A percentile compares a stretch with the other conserved stretches of the same genome.
phyloP scores from a whole-genome alignment of 2,329 filamentous ascomycete genomes.

The Chaetoscypha palmicola region DNA sequence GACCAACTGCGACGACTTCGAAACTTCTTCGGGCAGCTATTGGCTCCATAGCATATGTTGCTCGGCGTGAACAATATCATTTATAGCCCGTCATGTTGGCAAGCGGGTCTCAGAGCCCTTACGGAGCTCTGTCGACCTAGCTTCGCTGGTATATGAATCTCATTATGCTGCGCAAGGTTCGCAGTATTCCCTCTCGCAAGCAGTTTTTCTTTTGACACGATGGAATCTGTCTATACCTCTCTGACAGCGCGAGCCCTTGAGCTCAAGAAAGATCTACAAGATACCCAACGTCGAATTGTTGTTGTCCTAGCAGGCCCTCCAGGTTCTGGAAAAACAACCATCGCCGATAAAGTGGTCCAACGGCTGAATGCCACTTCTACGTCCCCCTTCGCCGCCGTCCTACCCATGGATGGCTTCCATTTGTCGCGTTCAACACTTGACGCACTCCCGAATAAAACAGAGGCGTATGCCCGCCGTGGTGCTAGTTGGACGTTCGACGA shows the following conservation, averaged over 20 bases:
- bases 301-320: constrained; percentile 31
- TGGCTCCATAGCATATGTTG: too few relatives aligned
- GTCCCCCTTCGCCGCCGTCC: constrained; percentile 55
- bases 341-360: constrained; percentile 59
- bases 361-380: constrained; percentile 54
- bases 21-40: too few relatives aligned
- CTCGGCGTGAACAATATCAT: too few relatives aligned
- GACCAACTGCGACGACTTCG: too few relatives aligned
- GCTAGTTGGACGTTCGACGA: constrained; percentile 94
- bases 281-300: constrained; percentile 21
- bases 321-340: constrained; percentile 61
- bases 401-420: constrained; percentile 95
- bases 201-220: neutral
- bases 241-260: constrained; percentile 14
- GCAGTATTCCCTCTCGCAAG: neutral
- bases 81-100: neutral
- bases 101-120: neutral
- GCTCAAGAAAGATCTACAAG: constrained; percentile 9
- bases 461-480: constrained; percentile 72
- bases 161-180: neutral
- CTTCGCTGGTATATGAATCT: neutral
- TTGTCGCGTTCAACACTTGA: constrained; percentile 73
- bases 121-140: constrained; percentile 10
- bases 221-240: constrained; percentile 18
- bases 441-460: constrained; percentile 66